These are phyloP conservation scores for Globomyces pollinis-pini DNA, from an alignment of 192 early-diverging fungal species.

Conservation along the genomic window DNA sequence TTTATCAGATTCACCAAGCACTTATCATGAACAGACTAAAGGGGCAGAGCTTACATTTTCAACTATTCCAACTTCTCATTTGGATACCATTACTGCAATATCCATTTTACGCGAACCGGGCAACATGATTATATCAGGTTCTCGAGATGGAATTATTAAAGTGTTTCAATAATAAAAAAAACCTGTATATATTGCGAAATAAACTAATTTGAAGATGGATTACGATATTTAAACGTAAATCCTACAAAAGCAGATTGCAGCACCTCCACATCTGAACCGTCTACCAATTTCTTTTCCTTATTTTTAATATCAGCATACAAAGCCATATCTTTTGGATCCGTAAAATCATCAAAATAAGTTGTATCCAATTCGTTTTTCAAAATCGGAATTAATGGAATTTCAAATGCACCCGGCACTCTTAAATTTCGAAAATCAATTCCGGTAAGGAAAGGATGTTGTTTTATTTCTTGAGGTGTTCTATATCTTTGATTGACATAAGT, in stretches of 20 bases:
- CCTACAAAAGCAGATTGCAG: slow-evolving; percentile 35
- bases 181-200: not conserved
- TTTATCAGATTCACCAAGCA: slow-evolving; percentile 8
- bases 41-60: slow-evolving; percentile 1
- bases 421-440: slow-evolving; percentile 18
- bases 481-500: not conserved
- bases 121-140: slow-evolving; percentile 66
- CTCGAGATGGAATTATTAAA: slow-evolving; percentile 72
- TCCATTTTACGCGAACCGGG: slow-evolving; percentile 59
- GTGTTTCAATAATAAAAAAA: slow-evolving; percentile 15
- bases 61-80: slow-evolving; percentile 38
- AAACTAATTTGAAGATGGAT: not conserved
- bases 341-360: slow-evolving; percentile 51
- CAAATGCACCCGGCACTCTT: not conserved
- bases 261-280: slow-evolving; percentile 11
- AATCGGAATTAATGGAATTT: slow-evolving; percentile 39
- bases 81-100: slow-evolving; percentile 69
- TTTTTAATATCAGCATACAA: slow-evolving; percentile 48
- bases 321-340: slow-evolving; percentile 39
- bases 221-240: slow-evolving; percentile 34
- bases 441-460: slow-evolving; percentile 37
- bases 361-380: slow-evolving; percentile 36
- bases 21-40: slow-evolving; percentile 13
- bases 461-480: slow-evolving; percentile 13
- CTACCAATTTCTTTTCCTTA: slow-evolving; percentile 23